These are phyloP conservation scores for Leccinum olivaceopallidum DNA, from an alignment of 768 basidiomycete genomes.

Conservation along the genomic window DNA sequence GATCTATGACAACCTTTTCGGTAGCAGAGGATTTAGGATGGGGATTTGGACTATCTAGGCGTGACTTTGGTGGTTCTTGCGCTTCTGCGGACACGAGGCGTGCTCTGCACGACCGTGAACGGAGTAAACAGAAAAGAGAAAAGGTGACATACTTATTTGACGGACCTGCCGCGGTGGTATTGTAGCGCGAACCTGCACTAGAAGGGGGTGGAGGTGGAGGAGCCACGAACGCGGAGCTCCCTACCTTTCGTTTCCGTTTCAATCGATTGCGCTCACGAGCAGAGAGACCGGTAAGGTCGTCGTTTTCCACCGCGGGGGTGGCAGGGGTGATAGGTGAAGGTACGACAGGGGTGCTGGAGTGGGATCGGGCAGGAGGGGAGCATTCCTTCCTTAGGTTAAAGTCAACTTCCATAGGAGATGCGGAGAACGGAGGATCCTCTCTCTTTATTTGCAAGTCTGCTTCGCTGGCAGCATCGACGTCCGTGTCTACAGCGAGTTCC, in stretches of 20 bases:
- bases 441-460: constrained; percentile 39
- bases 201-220: constrained; percentile 64
- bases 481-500: constrained; percentile 65
- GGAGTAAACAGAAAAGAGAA: constrained; percentile 1
- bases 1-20: constrained; percentile 77
- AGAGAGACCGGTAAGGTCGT: constrained; percentile 63
- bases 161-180: constrained; percentile 53
- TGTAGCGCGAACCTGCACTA: constrained; percentile 59
- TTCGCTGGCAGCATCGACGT: constrained; percentile 47
- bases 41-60: constrained; percentile 57
- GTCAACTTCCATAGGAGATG: constrained; percentile 49
- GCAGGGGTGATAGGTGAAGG: constrained; percentile 50
- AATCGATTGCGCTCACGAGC: constrained; percentile 92
- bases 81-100: constrained; percentile 73
- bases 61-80: constrained; percentile 47
- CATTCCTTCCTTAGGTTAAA: constrained; percentile 41
- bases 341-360: constrained; percentile 44
- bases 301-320: constrained; percentile 37
- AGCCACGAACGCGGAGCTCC: constrained; percentile 79
- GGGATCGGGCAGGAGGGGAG: constrained; percentile 42
- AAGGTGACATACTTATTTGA: constrained; percentile 53
- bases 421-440: constrained; percentile 36
- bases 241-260: constrained; percentile 91
- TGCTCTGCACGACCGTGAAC: constrained; percentile 45
- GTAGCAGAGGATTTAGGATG: constrained; percentile 37